Base-by-base conservation (phyloP, 768 basidiomycete genomes). In the Amanita rimosa region DNA sequence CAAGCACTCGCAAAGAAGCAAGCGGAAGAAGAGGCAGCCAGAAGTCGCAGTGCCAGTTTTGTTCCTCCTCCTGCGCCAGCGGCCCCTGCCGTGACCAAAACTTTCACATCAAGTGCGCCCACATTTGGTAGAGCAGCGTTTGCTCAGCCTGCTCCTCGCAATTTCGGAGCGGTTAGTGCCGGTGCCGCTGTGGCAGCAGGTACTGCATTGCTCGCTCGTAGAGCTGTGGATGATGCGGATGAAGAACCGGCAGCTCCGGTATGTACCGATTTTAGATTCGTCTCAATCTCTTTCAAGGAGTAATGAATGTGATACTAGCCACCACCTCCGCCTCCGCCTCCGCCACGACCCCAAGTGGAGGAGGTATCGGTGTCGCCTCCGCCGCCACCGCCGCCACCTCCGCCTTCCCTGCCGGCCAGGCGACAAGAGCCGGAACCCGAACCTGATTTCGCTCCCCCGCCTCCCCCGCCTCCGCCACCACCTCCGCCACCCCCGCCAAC, bases 1-100 rank as follows among this genome's bases (percentile, higher is more conserved):
- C 94, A 97, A 60, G 92, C 88, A 0, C 67, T 83, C n/a, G 85
- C 91, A 1, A 94, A 93, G 71, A 83, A 84, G 60, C 86, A 90
- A 56, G 70, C 74, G 13, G 87, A 83, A 54, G 90, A 87, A 55
- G 93, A 91, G 49, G 82, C 81, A 52, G 68, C 71, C 7, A 68
- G 67, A 40, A 89, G 85, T 57, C 79, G 70, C 38, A 67, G 70
- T 38, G 79, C 82, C 0, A 71, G 71, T 13, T 72, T 71, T 57
- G 62, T 65, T 37, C 21, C 38, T 39, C 56, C n/a, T n/a, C n/a
- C 72, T 4, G 61, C 74, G 0, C 55, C 66, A 2, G 57, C 64
- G 17, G 58, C 69, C 7, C 64, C 64, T n/a, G 55, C 60, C 6
- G 36, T 59, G 0, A 67, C 63, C 26, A 59, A 66, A 0, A 61